Evolutionary conservation across 164 flowering plant species (phyloP).

Genomic region (Paratinospora sagittata): DNA sequence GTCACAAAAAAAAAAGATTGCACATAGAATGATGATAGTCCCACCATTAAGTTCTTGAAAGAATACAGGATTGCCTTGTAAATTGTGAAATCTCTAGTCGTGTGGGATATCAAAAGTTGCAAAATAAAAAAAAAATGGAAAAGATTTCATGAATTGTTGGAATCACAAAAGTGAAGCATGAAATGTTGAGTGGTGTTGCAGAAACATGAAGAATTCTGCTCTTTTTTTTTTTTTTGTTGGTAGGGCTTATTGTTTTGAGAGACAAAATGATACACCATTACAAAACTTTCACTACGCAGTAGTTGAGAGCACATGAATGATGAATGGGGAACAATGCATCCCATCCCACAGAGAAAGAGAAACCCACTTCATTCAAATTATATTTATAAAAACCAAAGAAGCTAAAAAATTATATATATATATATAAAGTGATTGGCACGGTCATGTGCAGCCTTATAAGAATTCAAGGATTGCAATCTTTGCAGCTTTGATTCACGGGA

Average conservation of each 20-base stretch:
- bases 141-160: background rate
- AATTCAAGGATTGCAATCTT: constrained; percentile 2
- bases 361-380: constrained; percentile 2
- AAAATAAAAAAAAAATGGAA: background rate
- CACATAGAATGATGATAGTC: too few relatives aligned
- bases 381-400: background rate
- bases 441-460: constrained; percentile 3
- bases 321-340: constrained; percentile 12
- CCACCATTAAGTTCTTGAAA: too few relatives aligned
- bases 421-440: background rate
- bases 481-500: constrained; percentile 2
- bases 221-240: background rate
- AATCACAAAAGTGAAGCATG: constrained; percentile 1
- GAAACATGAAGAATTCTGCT: constrained; percentile 17
- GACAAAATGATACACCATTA: constrained; percentile 16
- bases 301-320: constrained; percentile 15
- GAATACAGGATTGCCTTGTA: too few relatives aligned
- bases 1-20: too few relatives aligned
- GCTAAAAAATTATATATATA: background rate
- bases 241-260: background rate
- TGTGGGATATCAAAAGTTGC: background rate
- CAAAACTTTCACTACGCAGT: constrained; percentile 12
- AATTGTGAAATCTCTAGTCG: background rate
- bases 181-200: constrained; percentile 9
- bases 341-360: constrained; percentile 2